A percentile compares a stretch with the other conserved stretches of the same genome.
Conservation (phyloP, 495 filamentous ascomycete genomes). For the Neurospora cerealis region DNA sequence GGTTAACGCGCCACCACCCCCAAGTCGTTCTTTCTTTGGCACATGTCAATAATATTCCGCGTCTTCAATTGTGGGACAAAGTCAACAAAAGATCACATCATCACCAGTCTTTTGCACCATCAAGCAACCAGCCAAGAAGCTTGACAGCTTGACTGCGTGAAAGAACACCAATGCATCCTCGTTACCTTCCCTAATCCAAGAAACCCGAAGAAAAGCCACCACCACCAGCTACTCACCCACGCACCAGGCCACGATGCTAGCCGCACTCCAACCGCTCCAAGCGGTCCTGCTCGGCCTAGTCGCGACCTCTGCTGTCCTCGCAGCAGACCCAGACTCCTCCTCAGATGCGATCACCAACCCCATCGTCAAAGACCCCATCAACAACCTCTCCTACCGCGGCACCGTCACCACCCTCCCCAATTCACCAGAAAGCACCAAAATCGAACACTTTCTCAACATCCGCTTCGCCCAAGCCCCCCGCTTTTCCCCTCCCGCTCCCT, state of each 20-base stretch:
- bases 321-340: too few relatives aligned
- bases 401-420: neutral
- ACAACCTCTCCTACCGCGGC: neutral
- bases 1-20: neutral
- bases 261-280: neutral
- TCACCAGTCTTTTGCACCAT: neutral
- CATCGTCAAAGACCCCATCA: neutral
- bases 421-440: neutral
- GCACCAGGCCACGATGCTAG: neutral
- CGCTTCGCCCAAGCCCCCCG: slow-evolving; percentile 32
- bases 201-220: neutral
- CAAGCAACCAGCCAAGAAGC: neutral
- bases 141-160: neutral
- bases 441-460: slow-evolving; percentile 35
- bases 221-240: neutral
- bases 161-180: neutral
- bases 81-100: neutral
- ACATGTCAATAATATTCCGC: neutral
- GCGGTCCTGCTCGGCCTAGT: neutral
- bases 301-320: neutral
- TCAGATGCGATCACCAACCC: too few relatives aligned
- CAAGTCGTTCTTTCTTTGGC: neutral
- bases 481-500: slow-evolving; percentile 28
- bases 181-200: neutral
- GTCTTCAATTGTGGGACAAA: neutral